Evolutionary conservation across 331 rosid genomes (phyloP).

Genomic region (Quercus lobata): DNA sequence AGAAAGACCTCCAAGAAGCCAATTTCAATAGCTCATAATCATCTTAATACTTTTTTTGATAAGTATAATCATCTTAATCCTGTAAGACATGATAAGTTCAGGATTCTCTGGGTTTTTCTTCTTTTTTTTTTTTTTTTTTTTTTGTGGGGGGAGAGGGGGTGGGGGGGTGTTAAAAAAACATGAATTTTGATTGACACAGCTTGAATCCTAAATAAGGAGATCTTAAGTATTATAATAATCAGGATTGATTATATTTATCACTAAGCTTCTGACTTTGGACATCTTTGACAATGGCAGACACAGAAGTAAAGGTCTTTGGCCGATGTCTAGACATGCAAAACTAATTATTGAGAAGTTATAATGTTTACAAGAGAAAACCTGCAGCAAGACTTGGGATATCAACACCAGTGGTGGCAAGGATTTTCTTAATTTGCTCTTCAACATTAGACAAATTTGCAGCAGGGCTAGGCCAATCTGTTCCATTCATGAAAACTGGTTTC

Average conservation of each 20-base stretch:
- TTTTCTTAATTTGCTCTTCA: constrained; percentile 90
- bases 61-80: not conserved
- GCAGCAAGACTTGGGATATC: constrained; percentile 89
- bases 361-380: constrained; percentile 44
- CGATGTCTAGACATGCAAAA: constrained; percentile 2
- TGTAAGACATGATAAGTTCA: not conserved
- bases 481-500: constrained; percentile 96
- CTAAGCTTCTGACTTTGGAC: not conserved
- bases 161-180: not conserved
- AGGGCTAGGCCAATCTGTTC: constrained; percentile 99
- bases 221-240: not conserved
- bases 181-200: not conserved
- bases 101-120: not conserved
- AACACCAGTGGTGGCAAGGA: constrained; percentile 95
- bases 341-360: not conserved
- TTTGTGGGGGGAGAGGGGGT: no score
- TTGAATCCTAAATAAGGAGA: not conserved
- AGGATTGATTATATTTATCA: not conserved
- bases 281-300: not conserved
- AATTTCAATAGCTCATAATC: not conserved
- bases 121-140: no score
- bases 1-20: not conserved
- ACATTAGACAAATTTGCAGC: constrained; percentile 84
- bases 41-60: not conserved
- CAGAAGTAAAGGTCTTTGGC: not conserved